Percentiles rank a stretch among this genome's conserved stretches.
Evolutionary conservation across 352 stramenopile species (phyloP).

Genomic region (Pythium scleroteichum): DNA sequence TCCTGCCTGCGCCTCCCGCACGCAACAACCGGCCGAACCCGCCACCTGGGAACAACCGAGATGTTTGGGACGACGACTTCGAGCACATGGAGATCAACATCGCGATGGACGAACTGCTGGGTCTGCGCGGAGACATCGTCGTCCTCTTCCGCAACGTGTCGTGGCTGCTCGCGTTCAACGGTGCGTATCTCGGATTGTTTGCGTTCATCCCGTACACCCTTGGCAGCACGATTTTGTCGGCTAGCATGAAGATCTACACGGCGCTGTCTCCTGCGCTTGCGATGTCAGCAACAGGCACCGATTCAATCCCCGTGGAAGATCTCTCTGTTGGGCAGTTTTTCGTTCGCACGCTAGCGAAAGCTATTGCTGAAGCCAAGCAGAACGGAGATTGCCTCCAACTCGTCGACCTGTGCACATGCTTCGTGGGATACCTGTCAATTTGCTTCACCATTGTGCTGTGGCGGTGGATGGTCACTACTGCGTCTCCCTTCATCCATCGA

Average conservation of each 20-base stretch:
- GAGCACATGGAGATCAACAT: conserved; percentile 95
- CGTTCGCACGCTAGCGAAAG: conserved; percentile 53
- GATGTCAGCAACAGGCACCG: conserved; percentile 26
- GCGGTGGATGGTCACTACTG: conserved; percentile 82
- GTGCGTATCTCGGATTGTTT: conserved; percentile 96
- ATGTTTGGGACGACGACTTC: conserved; percentile 87
- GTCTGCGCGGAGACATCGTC: conserved; percentile 92
- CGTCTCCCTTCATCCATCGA: conserved; percentile 82
- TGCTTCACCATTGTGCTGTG: conserved; percentile 85
- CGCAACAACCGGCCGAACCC: conserved; percentile 29
- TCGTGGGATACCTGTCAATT: conserved; percentile 79
- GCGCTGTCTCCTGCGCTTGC: conserved; percentile 43
- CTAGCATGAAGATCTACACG: conserved; percentile 56
- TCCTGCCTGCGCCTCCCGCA: conserved; percentile 15
- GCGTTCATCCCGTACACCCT: conserved; percentile 95
- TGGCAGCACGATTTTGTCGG: conserved; percentile 88
- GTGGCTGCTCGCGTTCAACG: conserved; percentile 97
- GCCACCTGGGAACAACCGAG: conserved; percentile 45
- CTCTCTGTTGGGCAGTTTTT: conserved; percentile 41
- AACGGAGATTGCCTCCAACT: conserved; percentile 81
- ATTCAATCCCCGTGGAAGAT: conserved; percentile 23
- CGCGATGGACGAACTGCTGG: conserved; percentile 97
- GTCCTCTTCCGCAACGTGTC: conserved; percentile 96
- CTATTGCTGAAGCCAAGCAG: conserved; percentile 56
- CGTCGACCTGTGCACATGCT: conserved; percentile 83